Base-by-base conservation (phyloP, 2,329 filamentous ascomycete genomes). In the Teratosphaeria epicoccoides region DNA sequence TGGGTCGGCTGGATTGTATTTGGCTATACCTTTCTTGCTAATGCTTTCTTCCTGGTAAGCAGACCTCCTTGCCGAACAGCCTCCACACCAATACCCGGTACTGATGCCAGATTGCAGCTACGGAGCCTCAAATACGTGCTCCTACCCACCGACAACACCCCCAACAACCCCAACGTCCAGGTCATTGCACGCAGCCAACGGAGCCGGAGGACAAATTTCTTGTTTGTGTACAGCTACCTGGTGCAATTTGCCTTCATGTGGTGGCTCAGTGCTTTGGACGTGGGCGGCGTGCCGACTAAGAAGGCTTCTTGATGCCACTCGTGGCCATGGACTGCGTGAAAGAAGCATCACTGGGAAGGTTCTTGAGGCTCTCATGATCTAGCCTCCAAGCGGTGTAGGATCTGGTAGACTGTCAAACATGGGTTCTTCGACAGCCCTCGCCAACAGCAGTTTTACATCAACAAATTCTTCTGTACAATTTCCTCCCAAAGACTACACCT, bases 241-340 rank as follows among this genome's bases (percentile, higher is more conserved):
- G 84, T 97, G 52, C 93, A 98, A 73, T 80, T 97, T 60, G 74
- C 90, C 51, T 95, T 97, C 70, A 98, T 97, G 90, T 93, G 91
- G 84, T 77, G 83, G 64, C 70, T 87, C 56, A 85, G 72, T 57
- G 72, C 77, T 23, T 71, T 78, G 60, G 63, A 67, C 33, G 45
- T 64, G 24, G 52, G 54, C 23, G 52, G 56, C 6, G 54, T 49
- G 12, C 52, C 53, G 44, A 54, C 40, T 12, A 50, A 46, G 20
- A 53, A 50, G 33, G 43, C 23, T 12, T 40, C 6, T n/a, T 9
- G 29, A 33, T 10, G 17, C n/a, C n/a, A n/a, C n/a, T n/a, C n/a
- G n/a, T n/a, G n/a, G n/a, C n/a, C n/a, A n/a, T n/a, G n/a, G n/a
- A n/a, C n/a, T n/a, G n/a, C n/a, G n/a, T n/a, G n/a, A n/a, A n/a